A percentile compares a stretch with the other conserved stretches of the same genome.
Evolutionary conservation across 805 yeast genomes (phyloP).

Genomic region (Metschnikowia sp.): DNA sequence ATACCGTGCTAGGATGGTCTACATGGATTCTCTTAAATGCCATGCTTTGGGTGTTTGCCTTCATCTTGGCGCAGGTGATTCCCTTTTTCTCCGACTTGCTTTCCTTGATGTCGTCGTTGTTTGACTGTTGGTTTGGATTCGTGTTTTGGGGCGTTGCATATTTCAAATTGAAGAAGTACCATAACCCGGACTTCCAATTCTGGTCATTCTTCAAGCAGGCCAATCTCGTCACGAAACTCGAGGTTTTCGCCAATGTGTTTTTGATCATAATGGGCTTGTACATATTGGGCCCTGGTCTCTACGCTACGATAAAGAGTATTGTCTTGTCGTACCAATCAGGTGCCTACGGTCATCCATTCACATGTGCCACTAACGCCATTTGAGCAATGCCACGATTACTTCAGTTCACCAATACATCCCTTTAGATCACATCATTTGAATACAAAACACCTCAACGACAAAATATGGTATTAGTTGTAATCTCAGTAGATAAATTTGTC

Average conservation of each 20-base stretch:
- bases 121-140: slow-evolving; percentile 66
- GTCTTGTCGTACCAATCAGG: slow-evolving; percentile 47
- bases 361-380: slow-evolving; percentile 42
- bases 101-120: slow-evolving; percentile 56
- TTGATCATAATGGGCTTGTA: slow-evolving; percentile 49
- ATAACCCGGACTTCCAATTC: slow-evolving; percentile 15
- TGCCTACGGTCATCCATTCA: slow-evolving; percentile 49
- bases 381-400: not conserved
- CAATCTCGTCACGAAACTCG: slow-evolving; percentile 30
- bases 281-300: slow-evolving; percentile 58
- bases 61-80: slow-evolving; percentile 59
- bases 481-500: no score
- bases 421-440: not conserved
- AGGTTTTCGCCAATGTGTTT: slow-evolving; percentile 31
- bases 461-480: no score
- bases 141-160: slow-evolving; percentile 62
- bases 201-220: slow-evolving; percentile 27
- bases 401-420: not conserved
- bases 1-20: slow-evolving; percentile 51
- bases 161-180: slow-evolving; percentile 38
- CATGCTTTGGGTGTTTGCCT: slow-evolving; percentile 49
- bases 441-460: not conserved
- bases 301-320: slow-evolving; percentile 54
- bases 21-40: slow-evolving; percentile 47
- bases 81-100: slow-evolving; percentile 61